A percentile compares a stretch with the other conserved stretches of the same genome.
These are phyloP conservation scores for Lablab purpureus DNA, from an alignment of 306 rosid genomes.

Conservation along the genomic window DNA sequence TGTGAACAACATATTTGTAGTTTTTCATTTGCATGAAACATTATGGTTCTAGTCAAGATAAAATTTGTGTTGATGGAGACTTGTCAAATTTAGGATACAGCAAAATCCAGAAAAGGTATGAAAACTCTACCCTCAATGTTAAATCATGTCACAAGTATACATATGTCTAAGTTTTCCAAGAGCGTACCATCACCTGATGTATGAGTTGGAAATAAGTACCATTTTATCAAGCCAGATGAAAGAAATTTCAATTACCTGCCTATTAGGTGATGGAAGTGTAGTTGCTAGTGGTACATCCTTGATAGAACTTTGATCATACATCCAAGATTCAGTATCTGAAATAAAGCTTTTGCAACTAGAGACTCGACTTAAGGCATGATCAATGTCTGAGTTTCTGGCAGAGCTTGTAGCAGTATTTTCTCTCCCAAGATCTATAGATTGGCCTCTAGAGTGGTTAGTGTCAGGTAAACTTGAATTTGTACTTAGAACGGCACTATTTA, in stretches of 20 bases:
- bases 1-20: background rate
- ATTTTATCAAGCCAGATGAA: slow-evolving; percentile 40
- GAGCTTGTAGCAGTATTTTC: slow-evolving; percentile 49
- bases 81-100: slow-evolving; percentile 17
- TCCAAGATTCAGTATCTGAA: slow-evolving; percentile 60
- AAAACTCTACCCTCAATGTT: background rate
- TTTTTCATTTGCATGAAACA: slow-evolving; percentile 29
- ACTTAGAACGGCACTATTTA: slow-evolving; percentile 63
- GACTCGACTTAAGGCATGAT: slow-evolving; percentile 50
- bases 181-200: slow-evolving; percentile 8
- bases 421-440: slow-evolving; percentile 64
- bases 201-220: slow-evolving; percentile 21
- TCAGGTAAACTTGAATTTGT: slow-evolving; percentile 51
- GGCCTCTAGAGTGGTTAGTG: slow-evolving; percentile 56
- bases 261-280: slow-evolving; percentile 55
- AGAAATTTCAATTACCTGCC: slow-evolving; percentile 62
- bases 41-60: slow-evolving; percentile 33
- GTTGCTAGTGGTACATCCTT: slow-evolving; percentile 44
- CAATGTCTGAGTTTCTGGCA: slow-evolving; percentile 57
- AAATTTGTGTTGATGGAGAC: background rate
- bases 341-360: slow-evolving; percentile 64
- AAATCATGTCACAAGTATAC: background rate
- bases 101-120: background rate
- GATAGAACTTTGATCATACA: slow-evolving; percentile 56
- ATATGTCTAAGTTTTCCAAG: slow-evolving; percentile 16